Evolutionary conservation across 805 yeast genomes (phyloP).

Genomic region (Candida parachauliodes): DNA sequence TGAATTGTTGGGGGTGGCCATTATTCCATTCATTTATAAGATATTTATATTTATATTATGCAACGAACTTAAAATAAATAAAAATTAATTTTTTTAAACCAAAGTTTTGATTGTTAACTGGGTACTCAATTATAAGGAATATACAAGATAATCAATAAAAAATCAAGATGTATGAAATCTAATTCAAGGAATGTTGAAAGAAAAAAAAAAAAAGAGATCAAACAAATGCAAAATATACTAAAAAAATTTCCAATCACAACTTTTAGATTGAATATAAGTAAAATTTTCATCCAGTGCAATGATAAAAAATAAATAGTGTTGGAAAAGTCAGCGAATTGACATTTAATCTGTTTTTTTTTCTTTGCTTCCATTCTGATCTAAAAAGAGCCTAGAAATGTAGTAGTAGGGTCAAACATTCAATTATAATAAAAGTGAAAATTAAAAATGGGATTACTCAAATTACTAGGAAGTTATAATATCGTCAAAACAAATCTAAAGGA

Average conservation of each 20-base stretch:
- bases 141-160: constrained; percentile 2
- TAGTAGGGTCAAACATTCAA: neutral
- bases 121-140: constrained; percentile 2
- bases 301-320: no score
- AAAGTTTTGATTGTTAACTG: neutral
- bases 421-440: no score
- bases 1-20: constrained; percentile 10
- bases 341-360: no score
- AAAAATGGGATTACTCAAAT: no score
- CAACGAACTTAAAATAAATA: constrained; percentile 5
- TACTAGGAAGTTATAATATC: no score
- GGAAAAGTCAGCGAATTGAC: neutral
- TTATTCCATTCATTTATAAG: constrained; percentile 11
- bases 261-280: no score
- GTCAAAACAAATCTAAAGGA: no score
- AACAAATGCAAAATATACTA: no score
- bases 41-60: constrained; percentile 5
- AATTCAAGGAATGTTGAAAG: neutral
- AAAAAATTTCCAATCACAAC: neutral
- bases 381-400: neutral
- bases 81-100: neutral
- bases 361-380: no score
- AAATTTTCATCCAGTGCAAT: no score
- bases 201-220: neutral
- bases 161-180: neutral